Conservation (phyloP, 164 flowering plant species). For the Cinnamomum micranthum region DNA sequence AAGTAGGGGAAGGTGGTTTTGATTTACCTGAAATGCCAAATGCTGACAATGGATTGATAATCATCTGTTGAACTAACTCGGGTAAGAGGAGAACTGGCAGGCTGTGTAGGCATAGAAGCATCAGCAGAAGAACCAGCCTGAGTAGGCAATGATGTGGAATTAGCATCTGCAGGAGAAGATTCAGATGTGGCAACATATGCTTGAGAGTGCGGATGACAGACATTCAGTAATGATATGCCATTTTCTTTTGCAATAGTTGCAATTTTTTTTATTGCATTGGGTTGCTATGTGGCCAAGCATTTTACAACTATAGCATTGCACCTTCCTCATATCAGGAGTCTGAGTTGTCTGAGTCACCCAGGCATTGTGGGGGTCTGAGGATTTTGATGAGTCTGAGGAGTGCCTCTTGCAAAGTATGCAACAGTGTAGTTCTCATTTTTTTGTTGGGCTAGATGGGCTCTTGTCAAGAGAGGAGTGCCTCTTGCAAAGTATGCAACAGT, state of each 20-base stretch:
- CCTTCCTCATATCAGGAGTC: no score
- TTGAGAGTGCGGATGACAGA: no score
- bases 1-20: neutral
- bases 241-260: conserved; percentile 2
- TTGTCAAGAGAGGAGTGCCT: neutral
- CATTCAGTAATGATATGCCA: no score
- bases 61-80: no score
- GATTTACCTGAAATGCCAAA: neutral
- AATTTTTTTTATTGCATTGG: neutral
- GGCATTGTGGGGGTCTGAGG: no score
- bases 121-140: neutral
- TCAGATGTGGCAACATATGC: no score
- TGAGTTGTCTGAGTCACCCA: no score
- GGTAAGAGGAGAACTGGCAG: neutral
- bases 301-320: neutral
- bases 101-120: neutral
- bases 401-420: neutral
- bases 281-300: neutral
- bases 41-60: neutral
- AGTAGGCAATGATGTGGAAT: neutral
- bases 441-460: neutral
- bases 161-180: neutral
- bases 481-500: neutral
- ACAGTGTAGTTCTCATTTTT: neutral
- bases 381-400: neutral